Base-by-base conservation (phyloP, 2,329 filamentous ascomycete species). In the Sclerotinia borealis region DNA sequence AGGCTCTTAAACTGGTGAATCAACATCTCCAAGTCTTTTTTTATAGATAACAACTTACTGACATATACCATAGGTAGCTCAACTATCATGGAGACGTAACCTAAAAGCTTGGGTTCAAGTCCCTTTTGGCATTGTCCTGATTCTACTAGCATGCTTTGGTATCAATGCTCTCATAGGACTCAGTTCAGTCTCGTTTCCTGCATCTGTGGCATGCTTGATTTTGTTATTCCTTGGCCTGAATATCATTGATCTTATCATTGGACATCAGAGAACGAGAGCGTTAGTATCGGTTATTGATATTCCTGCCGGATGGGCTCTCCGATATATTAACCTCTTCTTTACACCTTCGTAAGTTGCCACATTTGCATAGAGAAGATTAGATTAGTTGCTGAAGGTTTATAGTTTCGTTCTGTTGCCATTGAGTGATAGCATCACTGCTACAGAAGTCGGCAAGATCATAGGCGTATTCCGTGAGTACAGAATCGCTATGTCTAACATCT, bases 401-500 rank as follows among this genome's bases (percentile, higher is more conserved):
- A 73, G 71, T 0, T 87, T 87, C 74, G 79, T 86, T 9, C 76
- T 85, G 34, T 75, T 87, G 0, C 83, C 84, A 8, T 75, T 87
- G 2, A 85, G 83, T 67, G 79, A 82, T 1, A 67, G 78, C 0
- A 83, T 86, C 22, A 78, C 81, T 25, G 78, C 79, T 1, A 68
- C 77, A 0, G 84, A 87, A 68, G 81, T 86, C 15, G 77, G 78
- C 45, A 85, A 85, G 69, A 84, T 86, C 47, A 83, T 86, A 65
- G 81, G 76, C 29, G 80, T 87, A 1, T 86, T 86, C 69, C 68
- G 83, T 85, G 68, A 70, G 80, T 72, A 8, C 4, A 4, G 2
- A 2, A 17, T 47, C n/a, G 17, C 60, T 9, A 36, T n/a, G n/a
- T 34, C 10, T 11, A 27, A 31, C 36, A 15, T 37, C 22, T 4